phyloP scores from a whole-genome alignment of 2,329 filamentous ascomycete species.

The Plenodomus lindquistii region DNA sequence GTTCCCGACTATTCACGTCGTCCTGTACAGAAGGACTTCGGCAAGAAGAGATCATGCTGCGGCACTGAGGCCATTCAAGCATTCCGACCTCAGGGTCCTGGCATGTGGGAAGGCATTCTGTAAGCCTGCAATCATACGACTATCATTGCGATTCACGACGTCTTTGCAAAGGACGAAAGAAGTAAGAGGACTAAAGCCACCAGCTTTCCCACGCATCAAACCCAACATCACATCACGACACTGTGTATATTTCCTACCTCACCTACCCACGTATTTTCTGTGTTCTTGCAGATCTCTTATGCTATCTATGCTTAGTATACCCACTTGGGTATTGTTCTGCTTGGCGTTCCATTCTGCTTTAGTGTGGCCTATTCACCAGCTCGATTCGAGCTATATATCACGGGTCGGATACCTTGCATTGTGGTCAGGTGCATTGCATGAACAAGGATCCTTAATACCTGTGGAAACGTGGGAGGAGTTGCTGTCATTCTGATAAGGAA shows the following conservation, averaged over 20 bases:
- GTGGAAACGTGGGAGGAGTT: neutral
- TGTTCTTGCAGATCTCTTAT: conserved; percentile 17
- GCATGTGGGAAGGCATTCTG: conserved; percentile 70
- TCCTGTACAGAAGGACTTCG: conserved; percentile 52
- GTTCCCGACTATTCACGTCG: conserved; percentile 46
- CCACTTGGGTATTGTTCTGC: conserved; percentile 11
- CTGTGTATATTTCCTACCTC: conserved; percentile 24
- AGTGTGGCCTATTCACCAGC: conserved; percentile 1
- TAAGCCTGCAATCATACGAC: conserved; percentile 26
- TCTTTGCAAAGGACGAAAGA: conserved; percentile 23
- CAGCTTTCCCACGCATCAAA: conserved; percentile 9
- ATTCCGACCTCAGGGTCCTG: conserved; percentile 60
- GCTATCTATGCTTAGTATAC: conserved; percentile 13
- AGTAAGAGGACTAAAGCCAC: conserved; percentile 17
- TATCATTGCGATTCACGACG: conserved; percentile 7
- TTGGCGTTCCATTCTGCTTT: conserved; percentile 8
- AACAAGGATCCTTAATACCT: neutral
- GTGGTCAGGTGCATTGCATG: conserved; percentile 12
- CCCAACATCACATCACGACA: conserved; percentile 15
- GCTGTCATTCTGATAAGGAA: neutral
- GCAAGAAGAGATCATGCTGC: conserved; percentile 69
- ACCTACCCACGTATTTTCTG: conserved; percentile 10
- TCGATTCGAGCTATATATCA: conserved; percentile 2
- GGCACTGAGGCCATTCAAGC: conserved; percentile 60
- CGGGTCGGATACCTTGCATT: conserved; percentile 9